Base-by-base conservation (phyloP, 2,329 filamentous ascomycete genomes). In the Colletotrichum tofieldiae region DNA sequence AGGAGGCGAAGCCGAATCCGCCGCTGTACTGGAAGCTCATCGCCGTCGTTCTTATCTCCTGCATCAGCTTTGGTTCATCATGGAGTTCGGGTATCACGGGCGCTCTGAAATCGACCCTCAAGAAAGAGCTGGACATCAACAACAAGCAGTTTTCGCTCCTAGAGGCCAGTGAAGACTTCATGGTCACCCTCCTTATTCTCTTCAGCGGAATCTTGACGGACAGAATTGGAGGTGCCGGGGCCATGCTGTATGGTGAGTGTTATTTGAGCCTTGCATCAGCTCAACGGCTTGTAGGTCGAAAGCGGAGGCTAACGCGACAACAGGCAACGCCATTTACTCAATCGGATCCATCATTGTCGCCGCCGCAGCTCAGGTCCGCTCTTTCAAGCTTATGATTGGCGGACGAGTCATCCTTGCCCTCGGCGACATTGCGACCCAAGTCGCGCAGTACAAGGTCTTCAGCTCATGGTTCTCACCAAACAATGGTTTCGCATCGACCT, bases 401-500 rank as follows among this genome's bases (percentile, higher is more conserved):
- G 90, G 89, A 1, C 80, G 85, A 45, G 81, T 92, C 1, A 79
- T 92, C 16, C 83, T 87, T 37, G 85, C 89, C 0, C 79, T 92
- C 0, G 90, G 90, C n/a, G 90, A 91, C 72, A 89, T 91, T 26
- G 88, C 90, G 0, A 92, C 90, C 0, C 89, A 92, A 75, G 84
- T 91, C 39, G 90, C 90, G 0, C 89, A 91, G 77, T 92, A 91
- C 77, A 90, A 91, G 72, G 86, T 92, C 73, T 92, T 92, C 75
- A 90, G 88, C 0, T 90, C 88, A 0, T 92, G 90, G 90, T 92
- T 92, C 73, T 84, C 89, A 0, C 90, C 90, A 0, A 89, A 84
- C 9, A 86, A 88, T 67, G 90, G 90, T 1, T 92, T 92, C 76
- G 90, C 89, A 0, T 89, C 89, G 0, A 92, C 89, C 0, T 82